Evolutionary conservation across 148 eudicot genomes (phyloP).

Genomic region (Selenicereus undatus): DNA sequence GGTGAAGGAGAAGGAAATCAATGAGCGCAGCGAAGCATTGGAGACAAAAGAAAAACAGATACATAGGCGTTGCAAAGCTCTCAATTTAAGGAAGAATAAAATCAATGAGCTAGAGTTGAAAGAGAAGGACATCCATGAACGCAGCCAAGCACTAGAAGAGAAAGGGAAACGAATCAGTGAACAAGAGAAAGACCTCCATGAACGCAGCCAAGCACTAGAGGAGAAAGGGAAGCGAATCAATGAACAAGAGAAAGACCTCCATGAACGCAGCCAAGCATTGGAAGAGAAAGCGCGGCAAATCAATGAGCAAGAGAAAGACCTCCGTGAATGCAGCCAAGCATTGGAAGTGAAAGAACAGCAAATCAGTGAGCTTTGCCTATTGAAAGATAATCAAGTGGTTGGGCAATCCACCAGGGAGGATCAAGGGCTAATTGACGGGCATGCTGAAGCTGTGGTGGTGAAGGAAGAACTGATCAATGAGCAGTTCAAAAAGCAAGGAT

Average conservation of each 20-base stretch:
- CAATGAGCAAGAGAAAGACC: slow-evolving; percentile 6
- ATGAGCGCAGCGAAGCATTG: background rate
- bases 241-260: slow-evolving; percentile 4
- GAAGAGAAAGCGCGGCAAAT: slow-evolving; percentile 6
- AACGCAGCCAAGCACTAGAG: background rate
- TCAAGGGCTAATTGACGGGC: background rate
- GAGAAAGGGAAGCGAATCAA: background rate
- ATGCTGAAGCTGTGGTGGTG: background rate
- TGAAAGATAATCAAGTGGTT: background rate
- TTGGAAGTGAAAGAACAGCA: slow-evolving; percentile 12
- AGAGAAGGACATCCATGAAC: background rate
- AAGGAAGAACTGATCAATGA: background rate
- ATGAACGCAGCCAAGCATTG: background rate
- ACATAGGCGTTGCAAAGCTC: background rate
- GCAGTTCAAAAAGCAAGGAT: background rate
- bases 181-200: background rate
- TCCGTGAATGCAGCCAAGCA: background rate
- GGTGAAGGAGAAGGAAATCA: slow-evolving; percentile 3
- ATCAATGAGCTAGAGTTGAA: background rate
- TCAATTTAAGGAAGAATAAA: background rate
- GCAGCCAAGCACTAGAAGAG: background rate
- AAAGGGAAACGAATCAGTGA: background rate
- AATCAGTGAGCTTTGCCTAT: slow-evolving; percentile 6
- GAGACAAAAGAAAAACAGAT: slow-evolving; percentile 15
- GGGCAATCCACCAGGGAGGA: background rate